A percentile compares a stretch with the other conserved stretches of the same genome.
These are phyloP conservation scores for Amphichorda felina DNA, from an alignment of 2,329 filamentous ascomycete species.

Conservation along the genomic window DNA sequence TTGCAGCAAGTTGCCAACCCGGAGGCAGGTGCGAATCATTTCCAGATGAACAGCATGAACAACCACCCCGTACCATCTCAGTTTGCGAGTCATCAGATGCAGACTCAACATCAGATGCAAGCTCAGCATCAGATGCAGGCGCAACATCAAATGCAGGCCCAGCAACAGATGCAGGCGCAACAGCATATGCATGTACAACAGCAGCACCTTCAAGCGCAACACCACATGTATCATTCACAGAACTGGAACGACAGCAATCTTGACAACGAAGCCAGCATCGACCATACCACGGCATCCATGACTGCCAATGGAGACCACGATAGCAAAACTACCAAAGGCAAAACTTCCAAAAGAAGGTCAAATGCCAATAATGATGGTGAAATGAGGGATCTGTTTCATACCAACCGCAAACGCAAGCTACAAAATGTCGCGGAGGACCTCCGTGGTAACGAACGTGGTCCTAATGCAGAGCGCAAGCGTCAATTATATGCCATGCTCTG, in stretches of 20 bases:
- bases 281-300: not conserved
- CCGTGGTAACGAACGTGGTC: conserved; percentile 67
- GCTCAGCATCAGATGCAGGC: too few species aligned
- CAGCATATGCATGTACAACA: too few species aligned
- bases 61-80: too few species aligned
- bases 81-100: too few species aligned
- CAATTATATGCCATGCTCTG: conserved; percentile 86
- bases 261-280: not conserved
- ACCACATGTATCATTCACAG: too few species aligned
- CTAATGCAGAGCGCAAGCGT: conserved; percentile 71
- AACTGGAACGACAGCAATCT: too few species aligned
- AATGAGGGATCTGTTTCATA: conserved; percentile 62
- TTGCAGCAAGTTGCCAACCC: conserved; percentile 28
- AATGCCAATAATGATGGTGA: conserved; percentile 74
- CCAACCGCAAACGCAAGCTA: conserved; percentile 54
- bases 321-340: not conserved
- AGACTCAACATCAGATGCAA: too few species aligned
- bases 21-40: too few species aligned
- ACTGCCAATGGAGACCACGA: not conserved
- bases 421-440: conserved; percentile 65
- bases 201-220: too few species aligned
- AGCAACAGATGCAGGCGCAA: too few species aligned
- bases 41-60: too few species aligned
- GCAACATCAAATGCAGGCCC: too few species aligned
- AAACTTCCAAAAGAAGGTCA: conserved; percentile 29